A percentile compares a stretch with the other conserved stretches of the same genome.
Conservation (phyloP, 2,329 filamentous ascomycete species). For the Grosmannia serpens region DNA sequence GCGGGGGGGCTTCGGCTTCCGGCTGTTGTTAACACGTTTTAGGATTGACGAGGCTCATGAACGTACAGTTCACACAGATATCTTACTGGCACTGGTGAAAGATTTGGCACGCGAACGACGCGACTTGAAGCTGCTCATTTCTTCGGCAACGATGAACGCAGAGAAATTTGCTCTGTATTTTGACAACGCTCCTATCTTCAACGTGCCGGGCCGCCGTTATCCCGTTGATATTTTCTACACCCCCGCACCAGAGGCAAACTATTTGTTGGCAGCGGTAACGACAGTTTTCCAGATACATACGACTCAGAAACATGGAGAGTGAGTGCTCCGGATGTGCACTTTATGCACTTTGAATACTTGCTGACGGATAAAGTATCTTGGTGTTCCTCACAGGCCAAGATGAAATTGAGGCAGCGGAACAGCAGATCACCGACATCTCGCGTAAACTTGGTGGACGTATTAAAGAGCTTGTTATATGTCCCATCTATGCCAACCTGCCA, state of each 20-base stretch:
- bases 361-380: constrained; percentile 44
- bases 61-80: constrained; percentile 80
- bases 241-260: constrained; percentile 84
- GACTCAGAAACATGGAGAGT: constrained; percentile 67
- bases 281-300: constrained; percentile 94
- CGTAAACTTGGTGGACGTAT: constrained; percentile 76
- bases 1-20: neutral
- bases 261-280: constrained; percentile 79
- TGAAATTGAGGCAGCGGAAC: constrained; percentile 83
- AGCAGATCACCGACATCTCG: constrained; percentile 73
- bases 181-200: constrained; percentile 86
- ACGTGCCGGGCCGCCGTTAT: constrained; percentile 80
- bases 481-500: constrained; percentile 88
- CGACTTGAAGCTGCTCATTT: constrained; percentile 83
- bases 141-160: constrained; percentile 88
- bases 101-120: constrained; percentile 74
- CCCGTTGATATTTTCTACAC: constrained; percentile 90
- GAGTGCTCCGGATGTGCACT: neutral
- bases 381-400: constrained; percentile 95
- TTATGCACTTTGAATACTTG: neutral
- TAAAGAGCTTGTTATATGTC: constrained; percentile 78
- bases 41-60: constrained; percentile 92
- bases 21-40: neutral
- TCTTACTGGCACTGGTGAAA: constrained; percentile 77
- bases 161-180: constrained; percentile 88